Percentiles rank a stretch among this genome's conserved stretches.
Evolutionary conservation across 2,329 filamentous ascomycete species (phyloP).

Genomic region (Aspergillus nomiae): DNA sequence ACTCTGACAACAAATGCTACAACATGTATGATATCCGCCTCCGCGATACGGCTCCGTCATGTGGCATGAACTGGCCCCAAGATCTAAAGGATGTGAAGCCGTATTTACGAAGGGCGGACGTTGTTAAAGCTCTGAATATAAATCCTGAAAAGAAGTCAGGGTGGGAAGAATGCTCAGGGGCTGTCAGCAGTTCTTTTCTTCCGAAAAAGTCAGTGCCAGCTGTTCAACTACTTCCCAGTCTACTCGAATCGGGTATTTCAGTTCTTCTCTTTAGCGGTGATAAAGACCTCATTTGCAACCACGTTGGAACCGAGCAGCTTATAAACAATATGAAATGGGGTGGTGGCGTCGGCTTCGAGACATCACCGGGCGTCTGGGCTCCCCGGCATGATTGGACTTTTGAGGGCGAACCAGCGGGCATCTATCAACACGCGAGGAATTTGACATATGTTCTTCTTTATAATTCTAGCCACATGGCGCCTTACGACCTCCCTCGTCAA

Average conservation of each 20-base stretch:
- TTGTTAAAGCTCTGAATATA: slow-evolving; percentile 78
- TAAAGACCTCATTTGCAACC: slow-evolving; percentile 95
- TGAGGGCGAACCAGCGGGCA: slow-evolving; percentile 81
- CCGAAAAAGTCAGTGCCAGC: slow-evolving; percentile 72
- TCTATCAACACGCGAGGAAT: slow-evolving; percentile 94
- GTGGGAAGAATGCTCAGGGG: slow-evolving; percentile 87
- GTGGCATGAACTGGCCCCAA: slow-evolving; percentile 97
- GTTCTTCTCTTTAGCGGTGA: slow-evolving; percentile 90
- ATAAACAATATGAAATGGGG: slow-evolving; percentile 93
- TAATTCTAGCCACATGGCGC: slow-evolving; percentile 97
- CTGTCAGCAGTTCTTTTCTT: slow-evolving; percentile 72
- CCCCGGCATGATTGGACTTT: slow-evolving; percentile 94
- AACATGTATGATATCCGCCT: slow-evolving; percentile 99
- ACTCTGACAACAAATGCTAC: slow-evolving; percentile 63
- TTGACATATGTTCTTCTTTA: slow-evolving; percentile 94
- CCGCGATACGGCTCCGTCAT: slow-evolving; percentile 75
- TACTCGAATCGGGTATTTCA: slow-evolving; percentile 72
- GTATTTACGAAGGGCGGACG: slow-evolving; percentile 81
- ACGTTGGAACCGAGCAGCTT: slow-evolving; percentile 86
- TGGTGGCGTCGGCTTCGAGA: slow-evolving; percentile 86
- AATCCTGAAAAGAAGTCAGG: slow-evolving; percentile 78
- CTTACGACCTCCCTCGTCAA: slow-evolving; percentile 85
- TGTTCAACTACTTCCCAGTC: slow-evolving; percentile 71
- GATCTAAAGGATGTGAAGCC: slow-evolving; percentile 77
- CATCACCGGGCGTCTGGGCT: slow-evolving; percentile 82